These are phyloP conservation scores for Tolypocladium inflatum DNA, from an alignment of 2,329 filamentous ascomycete species.

Conservation along the genomic window DNA sequence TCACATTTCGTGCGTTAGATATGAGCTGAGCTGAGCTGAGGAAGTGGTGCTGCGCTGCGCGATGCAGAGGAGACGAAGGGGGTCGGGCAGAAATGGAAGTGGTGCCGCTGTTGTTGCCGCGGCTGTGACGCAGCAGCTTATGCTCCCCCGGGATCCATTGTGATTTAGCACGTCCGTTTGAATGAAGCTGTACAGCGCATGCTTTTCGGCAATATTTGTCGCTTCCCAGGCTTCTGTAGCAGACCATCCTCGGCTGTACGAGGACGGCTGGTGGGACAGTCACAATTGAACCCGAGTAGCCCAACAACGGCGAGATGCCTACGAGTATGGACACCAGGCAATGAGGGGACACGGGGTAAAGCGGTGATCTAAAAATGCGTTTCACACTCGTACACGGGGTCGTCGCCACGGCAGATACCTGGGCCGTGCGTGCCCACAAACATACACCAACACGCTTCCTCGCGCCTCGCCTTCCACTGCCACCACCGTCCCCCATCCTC, in stretches of 20 bases:
- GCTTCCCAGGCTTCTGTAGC: not conserved
- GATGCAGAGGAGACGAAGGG: not conserved
- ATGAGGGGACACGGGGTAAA: not conserved
- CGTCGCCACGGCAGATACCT: not conserved
- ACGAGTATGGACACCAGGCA: not conserved
- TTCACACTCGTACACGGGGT: slow-evolving; percentile 27
- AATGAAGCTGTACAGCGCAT: not conserved
- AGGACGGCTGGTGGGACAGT: not conserved
- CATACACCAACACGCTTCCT: slow-evolving; percentile 2
- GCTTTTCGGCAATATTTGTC: not conserved
- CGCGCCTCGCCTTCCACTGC: not conserved
- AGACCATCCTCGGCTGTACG: not conserved
- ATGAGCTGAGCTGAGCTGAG: not conserved
- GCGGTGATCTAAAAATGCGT: slow-evolving; percentile 14
- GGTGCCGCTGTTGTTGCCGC: not conserved
- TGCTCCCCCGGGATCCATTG: not conserved
- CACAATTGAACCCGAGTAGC: not conserved
- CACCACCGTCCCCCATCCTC: not conserved
- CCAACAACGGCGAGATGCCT: not conserved
- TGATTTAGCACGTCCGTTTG: not conserved
- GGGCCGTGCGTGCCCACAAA: not conserved
- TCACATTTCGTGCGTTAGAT: not conserved
- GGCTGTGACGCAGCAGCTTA: not conserved
- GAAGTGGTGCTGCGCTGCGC: not conserved
- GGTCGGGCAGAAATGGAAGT: not conserved